Evolutionary conservation across 805 yeast species (phyloP), one percentile per base, ranked within the genome.

Genomic region (Lipomyces starkeyi): DNA sequence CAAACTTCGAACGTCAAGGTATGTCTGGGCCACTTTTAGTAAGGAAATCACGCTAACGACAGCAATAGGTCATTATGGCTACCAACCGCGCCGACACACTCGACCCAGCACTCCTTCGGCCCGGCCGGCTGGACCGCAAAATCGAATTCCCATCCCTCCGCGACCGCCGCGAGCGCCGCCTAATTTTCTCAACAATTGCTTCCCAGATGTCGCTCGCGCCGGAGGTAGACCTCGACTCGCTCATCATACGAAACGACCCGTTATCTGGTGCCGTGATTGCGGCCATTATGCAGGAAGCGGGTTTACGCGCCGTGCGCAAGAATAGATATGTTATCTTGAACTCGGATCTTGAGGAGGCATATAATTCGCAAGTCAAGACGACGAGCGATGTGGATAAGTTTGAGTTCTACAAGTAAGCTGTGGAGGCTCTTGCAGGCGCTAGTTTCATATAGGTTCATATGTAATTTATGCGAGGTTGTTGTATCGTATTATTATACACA

Each of bases 251-350:
- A 80, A 95, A 95, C 78, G 99, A 95, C 78, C 97, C 99, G 54
- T 83, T 96, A 67, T 91, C 97, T 49, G 99, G 99, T 77, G 99
- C 84, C 13, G 86, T 94, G 66, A 95, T 95, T 77, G 98, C 99
- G 17, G 99, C 99, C 20, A 94, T 95, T 74, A 95, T 95, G 99
- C 99, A 95, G 85, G 99, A 96, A 82, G 99, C 99, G 35, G 99
- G 99, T 73, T 85, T 95, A 74, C 88, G 99, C 74, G 99, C 99
- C 1, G 98, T 95, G 59, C 90, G 99, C 83, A 95, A 94, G 83
- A 95, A 95, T 80, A 87, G 99, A 82, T 95, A 96, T 79, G 97
- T 95, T 80, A 96, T 95, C 73, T 83, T 96, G 76, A 98, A 95
- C 82, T 88, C 89, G 77, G 99, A 95, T 82, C 84, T 95, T 78